A percentile compares a stretch with the other conserved stretches of the same genome.
Evolutionary conservation across 192 early-diverging fungal genomes (phyloP).

Genomic region (Coemansia sp.): DNA sequence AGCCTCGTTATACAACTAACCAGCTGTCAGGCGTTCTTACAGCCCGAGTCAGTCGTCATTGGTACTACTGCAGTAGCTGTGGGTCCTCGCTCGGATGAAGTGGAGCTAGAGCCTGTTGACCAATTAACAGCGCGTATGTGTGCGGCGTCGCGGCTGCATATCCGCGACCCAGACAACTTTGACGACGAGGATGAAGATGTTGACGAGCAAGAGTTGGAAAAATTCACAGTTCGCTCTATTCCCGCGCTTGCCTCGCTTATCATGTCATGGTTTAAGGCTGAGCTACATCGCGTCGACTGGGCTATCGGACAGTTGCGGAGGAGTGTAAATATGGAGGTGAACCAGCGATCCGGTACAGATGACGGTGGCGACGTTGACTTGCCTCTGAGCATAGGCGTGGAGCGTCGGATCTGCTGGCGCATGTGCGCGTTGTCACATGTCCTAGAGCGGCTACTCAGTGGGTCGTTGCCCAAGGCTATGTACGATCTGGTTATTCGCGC

Average conservation of each 20-base stretch:
- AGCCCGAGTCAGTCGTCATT: background rate
- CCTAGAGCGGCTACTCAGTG: conserved; percentile 23
- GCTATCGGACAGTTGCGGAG: conserved; percentile 26
- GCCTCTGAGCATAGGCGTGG: conserved; percentile 18
- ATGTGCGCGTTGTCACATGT: conserved; percentile 25
- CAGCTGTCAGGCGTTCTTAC: conserved; percentile 29
- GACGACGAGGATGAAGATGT: conserved; percentile 18
- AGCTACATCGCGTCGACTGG: conserved; percentile 44
- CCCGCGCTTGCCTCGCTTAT: conserved; percentile 18
- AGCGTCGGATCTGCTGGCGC: conserved; percentile 42
- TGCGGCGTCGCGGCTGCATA: conserved; percentile 20
- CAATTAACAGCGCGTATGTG: conserved; percentile 23
- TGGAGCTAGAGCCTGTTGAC: conserved; percentile 26
- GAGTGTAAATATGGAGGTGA: conserved; percentile 15
- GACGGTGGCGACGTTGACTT: conserved; percentile 17
- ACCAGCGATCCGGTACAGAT: background rate
- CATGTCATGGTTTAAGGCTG: conserved; percentile 28
- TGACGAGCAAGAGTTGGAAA: conserved; percentile 25
- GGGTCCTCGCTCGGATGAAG: conserved; percentile 5
- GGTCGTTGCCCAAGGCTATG: conserved; percentile 13
- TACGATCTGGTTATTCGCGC: conserved; percentile 29
- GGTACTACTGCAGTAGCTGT: background rate
- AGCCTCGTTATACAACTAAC: conserved; percentile 13
- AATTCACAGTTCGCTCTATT: conserved; percentile 28
- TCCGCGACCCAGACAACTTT: background rate